Evolutionary conservation across 1,139 yeast species (phyloP), one percentile per base, ranked within the genome.

Genomic region (Yamadazyma spencermartinsiae): DNA sequence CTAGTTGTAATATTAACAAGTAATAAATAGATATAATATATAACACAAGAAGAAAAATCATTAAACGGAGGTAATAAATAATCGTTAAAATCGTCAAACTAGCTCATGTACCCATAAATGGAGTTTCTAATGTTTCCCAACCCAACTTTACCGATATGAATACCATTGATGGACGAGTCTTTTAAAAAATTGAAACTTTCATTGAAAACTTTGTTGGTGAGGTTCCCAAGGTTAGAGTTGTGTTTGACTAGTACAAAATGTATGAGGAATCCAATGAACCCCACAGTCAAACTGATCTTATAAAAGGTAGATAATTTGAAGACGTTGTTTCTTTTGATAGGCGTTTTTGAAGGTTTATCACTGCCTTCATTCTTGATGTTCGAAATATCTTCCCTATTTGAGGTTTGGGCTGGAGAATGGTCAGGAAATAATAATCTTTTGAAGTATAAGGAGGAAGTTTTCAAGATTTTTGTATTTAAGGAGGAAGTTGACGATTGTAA

Each of bases 241-340:
- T 55, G 52, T 38, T 58, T 57, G n/a, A 56, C 46, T 9, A 69
- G 31, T 14, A 71, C 42, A 34, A 63, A 61, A 46, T 72, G 77
- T 12, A 68, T 35, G 42, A 71, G 35, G 35, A 71, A 56, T 1
- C 76, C 75, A 31, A 70, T 52, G 37, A 70, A 56, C 0, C 77
- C 77, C 30, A 71, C 62, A 1, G 74, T 64, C 34, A 68, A 50
- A 37, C 74, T 67, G 26, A 68, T 44, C 38, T 56, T 63, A 42
- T 62, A 61, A n/a, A 69, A 34, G 25, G 56, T 45, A 2, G 49
- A 37, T 6, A 50, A 32, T 26, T 40, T 44, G 32, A 44, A 43
- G 6, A 41, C 27, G 16, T 40, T 39, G 20, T 44, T 44, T 12
- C 48, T 30, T 17, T 41, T 37, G 16, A 36, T 17, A 3, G 41